phyloP scores from a whole-genome alignment of 176 grass and related monocot species.

The Musa itinerans region DNA sequence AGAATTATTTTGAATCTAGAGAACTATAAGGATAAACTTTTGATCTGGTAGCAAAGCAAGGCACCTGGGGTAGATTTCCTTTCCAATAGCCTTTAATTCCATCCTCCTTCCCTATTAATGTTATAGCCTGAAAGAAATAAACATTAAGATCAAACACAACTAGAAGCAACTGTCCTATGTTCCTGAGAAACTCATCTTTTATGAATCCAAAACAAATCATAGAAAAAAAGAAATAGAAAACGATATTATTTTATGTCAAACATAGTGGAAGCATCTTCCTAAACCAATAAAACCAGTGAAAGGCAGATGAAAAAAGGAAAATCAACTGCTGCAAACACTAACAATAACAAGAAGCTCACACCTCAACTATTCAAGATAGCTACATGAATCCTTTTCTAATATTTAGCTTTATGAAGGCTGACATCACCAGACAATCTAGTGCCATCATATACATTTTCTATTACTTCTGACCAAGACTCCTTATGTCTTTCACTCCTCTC shows the following conservation, averaged over 20 bases:
- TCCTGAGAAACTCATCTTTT: too few species aligned
- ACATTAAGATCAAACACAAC: neutral
- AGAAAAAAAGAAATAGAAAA: neutral
- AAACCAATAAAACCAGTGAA: neutral
- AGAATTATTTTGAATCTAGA: slow-evolving; percentile 5
- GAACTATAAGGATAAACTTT: slow-evolving; percentile 10
- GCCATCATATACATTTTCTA: too few species aligned
- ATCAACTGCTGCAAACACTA: neutral
- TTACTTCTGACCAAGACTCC: too few species aligned
- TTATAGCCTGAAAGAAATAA: slow-evolving; percentile 47
- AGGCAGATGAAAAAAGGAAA: neutral
- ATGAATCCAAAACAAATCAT: neutral
- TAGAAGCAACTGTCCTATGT: too few species aligned
- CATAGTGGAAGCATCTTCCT: neutral
- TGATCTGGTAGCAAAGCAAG: slow-evolving; percentile 11
- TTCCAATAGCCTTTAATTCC: slow-evolving; percentile 94
- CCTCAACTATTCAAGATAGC: neutral
- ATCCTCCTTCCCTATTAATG: slow-evolving; percentile 67
- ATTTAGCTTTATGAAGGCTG: neutral
- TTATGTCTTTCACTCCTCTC: too few species aligned
- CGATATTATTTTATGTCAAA: neutral
- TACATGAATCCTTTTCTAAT: neutral
- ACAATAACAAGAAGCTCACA: neutral
- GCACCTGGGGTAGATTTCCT: slow-evolving; percentile 89
- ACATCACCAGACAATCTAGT: too few species aligned